Conservation (phyloP, 1,139 yeast species). For the Pneumocystis canis region DNA sequence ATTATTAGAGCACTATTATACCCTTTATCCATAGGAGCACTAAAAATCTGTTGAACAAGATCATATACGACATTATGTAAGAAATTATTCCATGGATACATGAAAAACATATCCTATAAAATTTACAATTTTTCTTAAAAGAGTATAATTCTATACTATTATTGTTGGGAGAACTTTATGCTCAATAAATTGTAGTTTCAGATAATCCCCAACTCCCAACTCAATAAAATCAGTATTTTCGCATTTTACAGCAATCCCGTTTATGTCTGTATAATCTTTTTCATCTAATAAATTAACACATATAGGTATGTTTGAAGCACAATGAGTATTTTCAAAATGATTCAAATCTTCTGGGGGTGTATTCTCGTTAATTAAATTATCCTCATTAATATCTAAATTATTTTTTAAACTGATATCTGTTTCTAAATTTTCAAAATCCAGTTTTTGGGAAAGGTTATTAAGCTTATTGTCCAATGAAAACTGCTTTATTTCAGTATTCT, state of each 20-base stretch:
- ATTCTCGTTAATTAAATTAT: constrained; percentile 2
- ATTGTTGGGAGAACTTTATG: constrained; percentile 66
- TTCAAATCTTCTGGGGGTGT: constrained; percentile 8
- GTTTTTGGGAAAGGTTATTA: background rate
- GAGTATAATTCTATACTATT: constrained; percentile 26
- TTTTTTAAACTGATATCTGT: background rate
- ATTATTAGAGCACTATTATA: constrained; percentile 80
- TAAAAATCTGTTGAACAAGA: constrained; percentile 86
- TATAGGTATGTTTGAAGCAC: constrained; percentile 1
- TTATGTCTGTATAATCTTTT: constrained; percentile 11
- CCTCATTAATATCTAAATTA: background rate
- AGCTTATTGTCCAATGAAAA: background rate
- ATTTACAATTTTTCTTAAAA: background rate
- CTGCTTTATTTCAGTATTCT: background rate
- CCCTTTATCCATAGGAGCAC: constrained; percentile 88
- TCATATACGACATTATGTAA: constrained; percentile 95
- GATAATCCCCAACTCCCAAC: constrained; percentile 79
- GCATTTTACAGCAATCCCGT: constrained; percentile 4
- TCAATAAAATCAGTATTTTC: constrained; percentile 3
- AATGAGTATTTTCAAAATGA: constrained; percentile 7
- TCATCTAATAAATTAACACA: constrained; percentile 13
- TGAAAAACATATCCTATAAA: constrained; percentile 44
- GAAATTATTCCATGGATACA: constrained; percentile 95
- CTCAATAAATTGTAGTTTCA: constrained; percentile 76
- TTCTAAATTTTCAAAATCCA: background rate